phyloP scores from a whole-genome alignment of 805 yeast species.

The Cyberlindnera euphorbiiphila region DNA sequence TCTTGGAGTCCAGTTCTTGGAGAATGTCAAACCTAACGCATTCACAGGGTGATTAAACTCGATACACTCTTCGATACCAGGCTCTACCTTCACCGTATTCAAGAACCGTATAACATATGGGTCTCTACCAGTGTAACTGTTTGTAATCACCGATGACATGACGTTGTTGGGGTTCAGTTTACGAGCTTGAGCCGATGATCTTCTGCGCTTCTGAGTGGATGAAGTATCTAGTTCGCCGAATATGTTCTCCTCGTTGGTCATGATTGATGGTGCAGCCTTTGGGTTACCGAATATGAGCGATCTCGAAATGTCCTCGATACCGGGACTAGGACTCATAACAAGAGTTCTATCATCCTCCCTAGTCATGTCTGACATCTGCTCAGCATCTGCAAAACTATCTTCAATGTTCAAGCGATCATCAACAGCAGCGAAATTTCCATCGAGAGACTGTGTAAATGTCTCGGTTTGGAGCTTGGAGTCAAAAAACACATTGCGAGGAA shows the following conservation, averaged over 20 bases:
- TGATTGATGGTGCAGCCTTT: conserved; percentile 38
- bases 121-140: conserved; percentile 66
- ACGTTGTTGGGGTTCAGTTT: conserved; percentile 10
- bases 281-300: conserved; percentile 33
- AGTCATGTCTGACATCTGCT: conserved; percentile 3
- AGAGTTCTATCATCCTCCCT: conserved; percentile 15
- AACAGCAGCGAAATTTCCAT: conserved; percentile 11
- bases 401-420: conserved; percentile 15
- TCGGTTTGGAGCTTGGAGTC: conserved; percentile 32
- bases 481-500: conserved; percentile 51
- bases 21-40: conserved; percentile 3
- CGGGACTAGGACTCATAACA: conserved; percentile 9
- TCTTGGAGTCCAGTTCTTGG: conserved; percentile 35
- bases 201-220: conserved; percentile 17
- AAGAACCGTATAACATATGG: conserved; percentile 59
- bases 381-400: conserved; percentile 11
- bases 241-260: conserved; percentile 37
- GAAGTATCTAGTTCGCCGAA: conserved; percentile 41
- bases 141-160: conserved; percentile 33
- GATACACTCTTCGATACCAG: conserved; percentile 52
- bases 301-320: conserved; percentile 23
- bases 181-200: conserved; percentile 12
- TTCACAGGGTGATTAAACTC: conserved; percentile 54
- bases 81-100: conserved; percentile 48
- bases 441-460: conserved; percentile 12